Evolutionary conservation across 2,329 filamentous ascomycete species (phyloP).

Genomic region (Xylaria sp.): DNA sequence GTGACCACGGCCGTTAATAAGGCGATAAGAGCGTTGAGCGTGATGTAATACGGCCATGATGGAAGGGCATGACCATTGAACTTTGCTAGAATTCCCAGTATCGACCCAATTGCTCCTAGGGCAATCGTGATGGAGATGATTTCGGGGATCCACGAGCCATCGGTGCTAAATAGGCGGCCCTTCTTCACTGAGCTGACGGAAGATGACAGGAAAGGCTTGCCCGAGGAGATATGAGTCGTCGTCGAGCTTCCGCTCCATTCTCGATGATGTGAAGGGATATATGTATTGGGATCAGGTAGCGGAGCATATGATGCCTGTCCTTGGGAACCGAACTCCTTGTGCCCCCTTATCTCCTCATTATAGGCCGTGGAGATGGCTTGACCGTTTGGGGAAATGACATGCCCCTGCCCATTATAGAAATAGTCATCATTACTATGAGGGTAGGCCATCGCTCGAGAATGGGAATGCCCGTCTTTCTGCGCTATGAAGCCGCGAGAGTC

Average conservation of each 20-base stretch:
- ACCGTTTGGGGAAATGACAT: slow-evolving; percentile 16
- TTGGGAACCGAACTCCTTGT: slow-evolving; percentile 18
- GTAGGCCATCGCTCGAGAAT: slow-evolving; percentile 20
- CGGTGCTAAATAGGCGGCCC: background rate
- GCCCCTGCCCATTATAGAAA: slow-evolving; percentile 28
- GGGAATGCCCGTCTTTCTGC: background rate
- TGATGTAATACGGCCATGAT: slow-evolving; percentile 50
- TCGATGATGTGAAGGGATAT: slow-evolving; percentile 38
- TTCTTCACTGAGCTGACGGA: slow-evolving; percentile 14
- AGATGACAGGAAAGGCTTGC: slow-evolving; percentile 16
- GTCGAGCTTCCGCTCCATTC: slow-evolving; percentile 43
- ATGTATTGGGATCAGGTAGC: slow-evolving; percentile 6
- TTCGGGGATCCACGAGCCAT: slow-evolving; percentile 47
- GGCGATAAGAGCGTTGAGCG: slow-evolving; percentile 51
- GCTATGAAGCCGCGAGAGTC: background rate
- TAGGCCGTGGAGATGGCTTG: slow-evolving; percentile 17
- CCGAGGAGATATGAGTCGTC: slow-evolving; percentile 30
- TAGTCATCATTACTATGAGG: slow-evolving; percentile 16
- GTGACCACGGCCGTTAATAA: slow-evolving; percentile 48
- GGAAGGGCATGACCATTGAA: slow-evolving; percentile 47
- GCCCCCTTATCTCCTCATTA: slow-evolving; percentile 18
- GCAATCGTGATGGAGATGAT: slow-evolving; percentile 45
- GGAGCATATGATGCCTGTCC: slow-evolving; percentile 5
- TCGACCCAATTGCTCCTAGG: slow-evolving; percentile 45
- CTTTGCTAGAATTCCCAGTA: slow-evolving; percentile 48